Percentiles rank a stretch among this genome's conserved stretches.
These are phyloP conservation scores for Aegilops sharonensis DNA, from an alignment of 176 grass and related monocot species.

Conservation along the genomic window DNA sequence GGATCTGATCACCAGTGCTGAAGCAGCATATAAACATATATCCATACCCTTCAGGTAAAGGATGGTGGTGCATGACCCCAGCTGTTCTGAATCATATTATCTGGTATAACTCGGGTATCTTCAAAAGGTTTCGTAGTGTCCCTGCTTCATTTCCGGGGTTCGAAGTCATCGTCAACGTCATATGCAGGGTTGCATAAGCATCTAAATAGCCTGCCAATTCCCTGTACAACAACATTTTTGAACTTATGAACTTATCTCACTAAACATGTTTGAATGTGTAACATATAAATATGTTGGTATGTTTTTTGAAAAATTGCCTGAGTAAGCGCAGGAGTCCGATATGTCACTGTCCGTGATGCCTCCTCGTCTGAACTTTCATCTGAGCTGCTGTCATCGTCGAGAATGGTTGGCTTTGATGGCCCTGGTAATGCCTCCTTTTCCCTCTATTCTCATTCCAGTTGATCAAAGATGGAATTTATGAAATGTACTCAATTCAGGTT, in stretches of 20 bases:
- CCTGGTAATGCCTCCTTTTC: constrained; percentile 79
- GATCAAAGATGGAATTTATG: constrained; percentile 1
- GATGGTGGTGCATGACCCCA: constrained; percentile 21
- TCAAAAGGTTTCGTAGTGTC: neutral
- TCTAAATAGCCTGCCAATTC: constrained; percentile 94
- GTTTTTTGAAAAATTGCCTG: constrained; percentile 52
- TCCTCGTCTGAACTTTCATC: constrained; percentile 89
- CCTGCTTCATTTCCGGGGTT: constrained; percentile 48
- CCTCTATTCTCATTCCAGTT: constrained; percentile 42
- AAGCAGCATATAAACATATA: constrained; percentile 38
- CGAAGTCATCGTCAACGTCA: constrained; percentile 93
- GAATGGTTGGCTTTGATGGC: constrained; percentile 67
- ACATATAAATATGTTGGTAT: neutral
- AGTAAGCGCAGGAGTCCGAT: constrained; percentile 85
- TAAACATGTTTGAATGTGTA: constrained; percentile 5
- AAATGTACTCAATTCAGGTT: neutral
- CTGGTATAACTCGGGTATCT: constrained; percentile 14
- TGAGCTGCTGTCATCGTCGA: constrained; percentile 63
- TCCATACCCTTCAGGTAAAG: constrained; percentile 20
- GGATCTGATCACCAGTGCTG: constrained; percentile 9
- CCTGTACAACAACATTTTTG: constrained; percentile 43
- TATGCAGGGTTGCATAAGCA: constrained; percentile 97
- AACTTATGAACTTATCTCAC: neutral
- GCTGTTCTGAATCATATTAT: constrained; percentile 29
- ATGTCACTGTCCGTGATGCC: constrained; percentile 46